These are phyloP conservation scores for Phycomyces blakesleeanus DNA, from an alignment of 192 early-diverging fungal genomes.

Conservation along the genomic window DNA sequence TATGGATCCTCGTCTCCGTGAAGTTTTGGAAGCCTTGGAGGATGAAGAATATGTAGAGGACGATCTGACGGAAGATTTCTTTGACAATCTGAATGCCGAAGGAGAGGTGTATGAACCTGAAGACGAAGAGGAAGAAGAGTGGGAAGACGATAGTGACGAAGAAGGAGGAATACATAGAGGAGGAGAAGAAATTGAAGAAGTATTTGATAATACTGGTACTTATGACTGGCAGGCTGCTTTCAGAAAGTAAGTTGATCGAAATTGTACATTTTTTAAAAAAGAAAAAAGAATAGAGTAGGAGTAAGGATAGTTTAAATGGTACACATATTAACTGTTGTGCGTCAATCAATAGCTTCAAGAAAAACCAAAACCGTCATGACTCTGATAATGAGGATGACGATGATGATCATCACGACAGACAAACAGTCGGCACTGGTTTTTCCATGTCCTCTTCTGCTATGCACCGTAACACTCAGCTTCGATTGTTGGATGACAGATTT, in stretches of 20 bases:
- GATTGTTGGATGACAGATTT: slow-evolving; percentile 90
- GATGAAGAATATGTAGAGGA: slow-evolving; percentile 86
- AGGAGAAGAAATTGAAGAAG: slow-evolving; percentile 39
- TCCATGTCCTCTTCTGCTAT: slow-evolving; percentile 94
- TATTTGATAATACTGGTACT: slow-evolving; percentile 35
- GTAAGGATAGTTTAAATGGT: too few species aligned
- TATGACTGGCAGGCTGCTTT: slow-evolving; percentile 52
- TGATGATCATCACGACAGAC: slow-evolving; percentile 48
- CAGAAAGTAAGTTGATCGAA: slow-evolving; percentile 49
- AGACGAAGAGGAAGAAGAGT: slow-evolving; percentile 57
- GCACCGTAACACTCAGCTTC: slow-evolving; percentile 88
- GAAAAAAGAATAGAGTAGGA: too few species aligned
- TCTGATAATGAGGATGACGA: slow-evolving; percentile 35
- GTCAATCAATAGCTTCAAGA: slow-evolving; percentile 47
- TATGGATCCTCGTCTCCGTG: slow-evolving; percentile 79
- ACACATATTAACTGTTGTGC: too few species aligned
- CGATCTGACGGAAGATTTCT: slow-evolving; percentile 77
- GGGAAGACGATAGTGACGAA: too few species aligned
- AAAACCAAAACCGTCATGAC: slow-evolving; percentile 31
- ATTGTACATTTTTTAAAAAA: too few species aligned
- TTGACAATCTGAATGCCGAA: slow-evolving; percentile 74
- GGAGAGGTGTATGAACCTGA: slow-evolving; percentile 43
- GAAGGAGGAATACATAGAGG: too few species aligned
- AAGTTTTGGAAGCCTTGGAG: slow-evolving; percentile 90
- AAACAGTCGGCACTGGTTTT: slow-evolving; percentile 50